A percentile compares a stretch with the other conserved stretches of the same genome.
Conservation (phyloP, 345 rosid genomes). For the Aurinia saxatilis region DNA sequence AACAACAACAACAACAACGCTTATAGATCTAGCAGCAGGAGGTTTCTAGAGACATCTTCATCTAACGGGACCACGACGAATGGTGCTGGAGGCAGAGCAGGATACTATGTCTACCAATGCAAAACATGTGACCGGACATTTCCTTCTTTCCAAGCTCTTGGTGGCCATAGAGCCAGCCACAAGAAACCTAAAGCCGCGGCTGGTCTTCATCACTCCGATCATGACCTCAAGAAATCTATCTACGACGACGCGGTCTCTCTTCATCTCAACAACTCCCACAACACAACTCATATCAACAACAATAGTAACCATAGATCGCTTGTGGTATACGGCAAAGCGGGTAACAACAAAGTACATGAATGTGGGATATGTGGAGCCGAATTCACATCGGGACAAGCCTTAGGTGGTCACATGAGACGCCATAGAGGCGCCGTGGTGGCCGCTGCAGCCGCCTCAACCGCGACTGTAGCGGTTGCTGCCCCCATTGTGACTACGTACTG, state of each 20-base stretch:
- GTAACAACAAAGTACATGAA: conserved; percentile 60
- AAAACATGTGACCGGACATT: conserved; percentile 81
- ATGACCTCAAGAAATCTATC: conserved; percentile 33
- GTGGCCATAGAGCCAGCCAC: conserved; percentile 97
- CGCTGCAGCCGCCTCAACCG: conserved; percentile 12
- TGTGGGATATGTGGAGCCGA: conserved; percentile 89
- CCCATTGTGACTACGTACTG: conserved; percentile 13
- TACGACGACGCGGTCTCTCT: conserved; percentile 48
- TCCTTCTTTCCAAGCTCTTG: conserved; percentile 94
- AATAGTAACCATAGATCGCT: conserved; percentile 24
- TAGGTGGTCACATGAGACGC: conserved; percentile 98
- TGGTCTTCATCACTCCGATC: conserved; percentile 12
- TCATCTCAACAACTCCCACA: no score
- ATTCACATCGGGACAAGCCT: conserved; percentile 91
- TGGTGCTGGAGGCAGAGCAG: conserved; percentile 46
- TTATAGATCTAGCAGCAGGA: conserved; percentile 53
- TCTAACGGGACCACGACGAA: conserved; percentile 21
- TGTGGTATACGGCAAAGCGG: conserved; percentile 11
- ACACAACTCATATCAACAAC: conserved; percentile 17
- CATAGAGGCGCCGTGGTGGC: conserved; percentile 46
- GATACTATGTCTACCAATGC: conserved; percentile 85
- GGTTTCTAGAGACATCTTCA: conserved; percentile 52
- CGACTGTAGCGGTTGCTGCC: conserved; percentile 10
- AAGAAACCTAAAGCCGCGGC: conserved; percentile 57
- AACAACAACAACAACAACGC: conserved; percentile 15